phyloP scores from a whole-genome alignment of 202 grass and related monocot species.

The Tripidium arundinaceum region DNA sequence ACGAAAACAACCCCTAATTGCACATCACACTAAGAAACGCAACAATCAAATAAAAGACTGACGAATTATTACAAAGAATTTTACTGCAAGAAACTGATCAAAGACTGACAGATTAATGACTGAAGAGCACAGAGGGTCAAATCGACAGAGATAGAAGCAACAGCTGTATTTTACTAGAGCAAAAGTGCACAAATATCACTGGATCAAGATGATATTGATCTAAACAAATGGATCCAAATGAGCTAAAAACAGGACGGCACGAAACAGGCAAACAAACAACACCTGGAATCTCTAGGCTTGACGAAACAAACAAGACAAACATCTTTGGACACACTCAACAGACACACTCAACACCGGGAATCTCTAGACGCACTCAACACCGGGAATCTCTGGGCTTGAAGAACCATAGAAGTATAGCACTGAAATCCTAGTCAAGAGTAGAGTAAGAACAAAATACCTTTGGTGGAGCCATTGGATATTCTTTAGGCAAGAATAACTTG shows the following conservation, averaged over 20 bases:
- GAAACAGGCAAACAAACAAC: background rate
- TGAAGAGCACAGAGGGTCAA: background rate
- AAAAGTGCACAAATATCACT: background rate
- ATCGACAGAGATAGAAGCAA: background rate
- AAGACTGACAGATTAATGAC: background rate
- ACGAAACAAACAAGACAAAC: background rate
- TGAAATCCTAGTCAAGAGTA: background rate
- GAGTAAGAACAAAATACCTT: slow-evolving; percentile 40
- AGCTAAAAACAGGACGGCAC: background rate
- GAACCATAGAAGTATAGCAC: background rate
- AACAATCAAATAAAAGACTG: background rate
- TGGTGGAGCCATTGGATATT: slow-evolving; percentile 91
- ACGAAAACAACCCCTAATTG: too few relatives aligned
- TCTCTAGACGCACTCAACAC: too few relatives aligned
- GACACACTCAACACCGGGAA: too few relatives aligned
- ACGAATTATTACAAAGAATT: background rate
- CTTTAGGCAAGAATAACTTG: slow-evolving; percentile 81
- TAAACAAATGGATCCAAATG: slow-evolving; percentile 21
- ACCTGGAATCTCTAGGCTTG: background rate
- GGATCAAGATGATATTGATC: slow-evolving; percentile 9
- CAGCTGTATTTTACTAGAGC: background rate
- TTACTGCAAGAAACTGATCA: background rate
- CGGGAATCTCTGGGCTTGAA: too few relatives aligned
- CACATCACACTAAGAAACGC: background rate
- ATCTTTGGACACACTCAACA: slow-evolving; percentile 6